phyloP scores from a whole-genome alignment of 176 grass and related monocot species.

The Oryza glaberrima region DNA sequence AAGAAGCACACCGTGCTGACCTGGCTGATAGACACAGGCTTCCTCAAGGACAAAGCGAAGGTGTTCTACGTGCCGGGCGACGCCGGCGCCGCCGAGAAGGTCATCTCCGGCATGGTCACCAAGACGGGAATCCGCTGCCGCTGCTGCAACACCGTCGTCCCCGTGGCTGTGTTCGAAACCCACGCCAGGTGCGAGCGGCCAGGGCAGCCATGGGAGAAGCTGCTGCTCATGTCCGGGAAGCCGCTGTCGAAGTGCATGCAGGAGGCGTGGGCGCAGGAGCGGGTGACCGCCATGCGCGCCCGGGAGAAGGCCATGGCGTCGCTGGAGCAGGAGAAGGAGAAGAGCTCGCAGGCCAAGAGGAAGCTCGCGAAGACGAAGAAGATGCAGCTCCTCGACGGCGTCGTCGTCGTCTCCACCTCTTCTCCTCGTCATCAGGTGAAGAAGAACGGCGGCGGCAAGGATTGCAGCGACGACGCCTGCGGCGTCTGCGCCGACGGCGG shows the following conservation, averaged over 20 bases:
- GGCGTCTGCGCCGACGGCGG: slow-evolving; percentile 82
- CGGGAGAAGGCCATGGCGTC: slow-evolving; percentile 22
- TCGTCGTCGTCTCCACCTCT: not conserved
- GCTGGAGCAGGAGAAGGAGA: slow-evolving; percentile 41
- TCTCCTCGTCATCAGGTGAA: not conserved
- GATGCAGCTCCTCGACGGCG: not conserved
- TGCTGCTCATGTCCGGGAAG: slow-evolving; percentile 67
- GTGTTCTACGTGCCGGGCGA: slow-evolving; percentile 53
- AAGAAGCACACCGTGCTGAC: slow-evolving; percentile 69
- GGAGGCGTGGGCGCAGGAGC: slow-evolving; percentile 59
- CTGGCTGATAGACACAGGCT: slow-evolving; percentile 67
- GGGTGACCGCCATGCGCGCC: not conserved
- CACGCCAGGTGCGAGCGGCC: slow-evolving; percentile 46
- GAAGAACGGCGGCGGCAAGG: slow-evolving; percentile 44
- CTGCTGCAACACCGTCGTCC: slow-evolving; percentile 53
- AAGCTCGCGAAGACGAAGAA: slow-evolving; percentile 35
- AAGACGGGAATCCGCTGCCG: slow-evolving; percentile 46
- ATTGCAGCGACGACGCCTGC: slow-evolving; percentile 82
- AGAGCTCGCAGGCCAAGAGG: slow-evolving; percentile 32
- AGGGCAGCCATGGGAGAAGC: slow-evolving; percentile 55
- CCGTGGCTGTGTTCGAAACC: slow-evolving; percentile 44
- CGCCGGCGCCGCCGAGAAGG: slow-evolving; percentile 10
- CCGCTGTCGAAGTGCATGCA: slow-evolving; percentile 52
- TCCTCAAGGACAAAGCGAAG: slow-evolving; percentile 51
- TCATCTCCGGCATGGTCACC: slow-evolving; percentile 54